A percentile compares a stretch with the other conserved stretches of the same genome.
Conservation (phyloP, 257 asterid species). For the Eucommia ulmoides region DNA sequence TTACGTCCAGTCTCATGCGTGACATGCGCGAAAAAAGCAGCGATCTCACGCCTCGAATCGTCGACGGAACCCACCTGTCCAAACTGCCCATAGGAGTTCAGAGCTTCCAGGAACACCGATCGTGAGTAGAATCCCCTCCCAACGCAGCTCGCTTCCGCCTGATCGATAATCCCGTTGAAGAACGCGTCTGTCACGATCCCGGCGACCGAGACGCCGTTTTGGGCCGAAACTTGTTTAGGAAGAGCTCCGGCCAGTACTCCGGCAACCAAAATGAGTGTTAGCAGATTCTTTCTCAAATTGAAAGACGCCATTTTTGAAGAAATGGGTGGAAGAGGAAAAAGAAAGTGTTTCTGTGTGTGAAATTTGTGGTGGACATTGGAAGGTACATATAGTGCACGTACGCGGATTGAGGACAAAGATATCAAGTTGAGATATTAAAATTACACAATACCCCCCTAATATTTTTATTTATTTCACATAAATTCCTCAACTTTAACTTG, state of each 20-base stretch:
- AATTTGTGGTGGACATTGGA: too few species aligned
- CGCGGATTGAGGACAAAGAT: too few species aligned
- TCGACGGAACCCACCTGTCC: conserved; percentile 28
- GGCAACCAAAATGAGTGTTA: conserved; percentile 3
- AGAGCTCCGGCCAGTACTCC: conserved; percentile 11
- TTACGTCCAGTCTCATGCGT: conserved; percentile 44
- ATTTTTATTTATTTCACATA: too few species aligned
- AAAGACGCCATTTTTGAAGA: background rate
- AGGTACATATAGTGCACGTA: too few species aligned
- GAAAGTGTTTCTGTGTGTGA: too few species aligned
- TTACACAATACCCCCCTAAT: too few species aligned
- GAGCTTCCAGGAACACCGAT: conserved; percentile 25
- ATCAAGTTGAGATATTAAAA: too few species aligned
- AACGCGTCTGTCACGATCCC: too few species aligned
- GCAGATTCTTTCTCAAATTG: background rate
- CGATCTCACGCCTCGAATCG: conserved; percentile 34
- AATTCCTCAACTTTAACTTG: too few species aligned
- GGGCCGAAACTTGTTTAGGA: conserved; percentile 8
- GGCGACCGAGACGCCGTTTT: conserved; percentile 28
- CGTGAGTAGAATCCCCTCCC: conserved; percentile 34
- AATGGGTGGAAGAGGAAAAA: too few species aligned
- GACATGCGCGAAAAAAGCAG: conserved; percentile 47
- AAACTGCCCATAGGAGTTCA: conserved; percentile 18
- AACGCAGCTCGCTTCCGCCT: conserved; percentile 20
- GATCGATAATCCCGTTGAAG: conserved; percentile 23